phyloP scores from a whole-genome alignment of 106 monocot species.

The Dactylorhiza incarnata region DNA sequence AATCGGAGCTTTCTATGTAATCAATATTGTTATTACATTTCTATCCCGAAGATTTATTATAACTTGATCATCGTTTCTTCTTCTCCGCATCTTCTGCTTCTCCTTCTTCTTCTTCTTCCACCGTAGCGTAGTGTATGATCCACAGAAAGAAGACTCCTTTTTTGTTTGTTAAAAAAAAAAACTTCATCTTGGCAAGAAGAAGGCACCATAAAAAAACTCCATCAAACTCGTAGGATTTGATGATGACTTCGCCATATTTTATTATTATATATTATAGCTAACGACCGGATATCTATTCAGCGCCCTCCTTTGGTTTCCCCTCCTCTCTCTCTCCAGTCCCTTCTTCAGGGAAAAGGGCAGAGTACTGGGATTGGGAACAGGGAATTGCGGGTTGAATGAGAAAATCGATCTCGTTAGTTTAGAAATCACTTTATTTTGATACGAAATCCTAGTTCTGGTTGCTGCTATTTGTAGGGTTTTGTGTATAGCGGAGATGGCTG shows the following conservation, averaged over 20 bases:
- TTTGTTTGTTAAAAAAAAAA: neutral
- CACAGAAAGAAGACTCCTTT: neutral
- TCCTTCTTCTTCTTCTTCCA: neutral
- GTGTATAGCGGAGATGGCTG: slow-evolving; percentile 21
- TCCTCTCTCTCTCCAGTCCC: neutral
- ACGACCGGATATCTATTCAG: neutral
- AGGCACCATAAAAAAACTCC: too few species aligned
- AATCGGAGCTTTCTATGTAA: too few species aligned
- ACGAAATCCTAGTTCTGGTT: neutral
- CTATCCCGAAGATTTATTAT: too few species aligned
- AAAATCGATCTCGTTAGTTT: slow-evolving; percentile 1
- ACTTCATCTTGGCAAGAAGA: neutral
- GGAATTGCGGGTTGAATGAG: neutral
- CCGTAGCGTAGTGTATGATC: neutral
- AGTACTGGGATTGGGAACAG: neutral
- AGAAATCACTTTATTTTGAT: neutral
- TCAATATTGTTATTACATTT: neutral
- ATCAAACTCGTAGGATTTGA: neutral
- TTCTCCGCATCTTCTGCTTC: too few species aligned
- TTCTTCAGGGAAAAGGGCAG: neutral
- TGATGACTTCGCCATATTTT: slow-evolving; percentile 9
- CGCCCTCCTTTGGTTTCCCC: neutral
- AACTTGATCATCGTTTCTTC: too few species aligned
- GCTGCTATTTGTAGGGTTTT: neutral
- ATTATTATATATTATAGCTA: neutral